Percentiles rank a stretch among this genome's conserved stretches.
phyloP scores from a whole-genome alignment of 345 rosid genomes.

The Diplotaxis tenuifolia region DNA sequence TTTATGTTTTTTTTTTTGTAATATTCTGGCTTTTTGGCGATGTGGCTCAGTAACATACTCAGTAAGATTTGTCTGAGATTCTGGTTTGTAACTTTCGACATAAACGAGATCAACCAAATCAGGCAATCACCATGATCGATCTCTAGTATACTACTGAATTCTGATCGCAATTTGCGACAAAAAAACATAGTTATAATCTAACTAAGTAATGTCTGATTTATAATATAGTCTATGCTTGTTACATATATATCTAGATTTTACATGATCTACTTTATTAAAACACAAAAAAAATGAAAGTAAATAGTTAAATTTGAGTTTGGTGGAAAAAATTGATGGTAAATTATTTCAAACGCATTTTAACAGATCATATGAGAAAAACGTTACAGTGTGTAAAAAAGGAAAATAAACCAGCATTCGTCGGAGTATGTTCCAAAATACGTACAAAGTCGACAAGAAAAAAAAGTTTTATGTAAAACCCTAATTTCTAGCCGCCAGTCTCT shows the following conservation, averaged over 20 bases:
- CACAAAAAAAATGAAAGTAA: too few species aligned
- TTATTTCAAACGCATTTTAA: too few species aligned
- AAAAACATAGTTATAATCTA: not conserved
- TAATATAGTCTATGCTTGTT: not conserved
- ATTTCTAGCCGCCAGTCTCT: too few species aligned
- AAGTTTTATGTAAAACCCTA: too few species aligned
- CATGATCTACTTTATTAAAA: not conserved
- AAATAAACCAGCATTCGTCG: too few species aligned
- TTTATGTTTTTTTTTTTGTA: too few species aligned
- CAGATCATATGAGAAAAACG: too few species aligned
- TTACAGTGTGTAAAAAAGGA: too few species aligned
- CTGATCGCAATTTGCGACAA: not conserved
- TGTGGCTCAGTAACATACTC: too few species aligned
- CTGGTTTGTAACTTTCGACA: constrained; percentile 16
- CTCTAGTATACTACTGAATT: not conserved
- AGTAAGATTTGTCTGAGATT: constrained; percentile 7
- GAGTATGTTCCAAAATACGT: too few species aligned
- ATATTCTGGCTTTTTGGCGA: too few species aligned
- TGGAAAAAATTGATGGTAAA: not conserved
- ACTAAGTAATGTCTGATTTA: not conserved
- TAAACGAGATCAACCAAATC: constrained; percentile 4
- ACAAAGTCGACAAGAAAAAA: too few species aligned
- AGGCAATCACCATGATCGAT: not conserved
- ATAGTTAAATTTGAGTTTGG: not conserved
- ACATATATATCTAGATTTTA: not conserved